Base-by-base conservation (phyloP, 768 basidiomycete genomes). In the Wakefieldia striispora region DNA sequence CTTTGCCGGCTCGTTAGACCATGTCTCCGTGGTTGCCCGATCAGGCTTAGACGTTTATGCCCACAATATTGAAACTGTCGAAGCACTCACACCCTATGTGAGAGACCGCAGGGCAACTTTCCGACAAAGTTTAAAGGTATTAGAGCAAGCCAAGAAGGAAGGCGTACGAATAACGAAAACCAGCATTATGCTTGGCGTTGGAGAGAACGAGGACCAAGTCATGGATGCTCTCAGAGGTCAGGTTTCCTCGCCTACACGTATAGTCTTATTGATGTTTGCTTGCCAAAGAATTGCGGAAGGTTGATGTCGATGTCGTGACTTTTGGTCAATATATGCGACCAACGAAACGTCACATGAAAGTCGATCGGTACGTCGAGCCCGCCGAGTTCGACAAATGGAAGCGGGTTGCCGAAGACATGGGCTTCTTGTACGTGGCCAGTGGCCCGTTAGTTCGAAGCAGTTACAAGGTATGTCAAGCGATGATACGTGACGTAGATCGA, bases 241-340 rank as follows among this genome's bases (percentile, higher is more conserved):
- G 78, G 34, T 48, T 70, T 14, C 2, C 7, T 51, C 27, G 43
- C 47, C 35, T 13, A 31, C 20, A 19, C n/a, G 23, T 2, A 16
- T 0, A 20, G 42, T 37, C 29, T 4, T 38, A 26, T 36, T 46
- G 27, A 56, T 19, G 40, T 43, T 26, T 8, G 1, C n/a, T 38
- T 50, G 33, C 40, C 65, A 98, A n/a, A n/a, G 97, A 95, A 55
- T 78, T 98, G 7, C 86, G 95, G 38, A 85, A 84, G 56, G 75
- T 83, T 40, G 80, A 92, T 57, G 95, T 98, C 39, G 95, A 98
- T 62, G 95, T 99, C 6, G 93, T 99, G 24, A 99, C 97, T 2
- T 98, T 99, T 65, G 97, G 97, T 2, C 97, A 99, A 72, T 99
- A 99, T 70, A 98, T 99, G 97, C 88, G 97, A 42, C 97, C 97